A percentile compares a stretch with the other conserved stretches of the same genome.
phyloP scores from a whole-genome alignment of 306 rosid genomes.

The Betula pendula region DNA sequence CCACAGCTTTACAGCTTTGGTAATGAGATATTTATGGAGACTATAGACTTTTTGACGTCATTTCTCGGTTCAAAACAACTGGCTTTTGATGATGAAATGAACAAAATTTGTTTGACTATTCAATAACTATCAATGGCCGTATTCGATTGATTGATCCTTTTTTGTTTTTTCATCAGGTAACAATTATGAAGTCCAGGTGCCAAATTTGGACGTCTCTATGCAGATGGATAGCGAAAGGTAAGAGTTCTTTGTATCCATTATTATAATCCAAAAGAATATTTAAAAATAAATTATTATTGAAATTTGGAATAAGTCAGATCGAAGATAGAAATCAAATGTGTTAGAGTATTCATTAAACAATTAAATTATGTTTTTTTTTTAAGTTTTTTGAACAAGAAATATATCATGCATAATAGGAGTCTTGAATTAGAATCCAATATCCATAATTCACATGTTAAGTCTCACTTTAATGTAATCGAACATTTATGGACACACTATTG shows the following conservation, averaged over 20 bases:
- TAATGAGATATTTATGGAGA: conserved; percentile 16
- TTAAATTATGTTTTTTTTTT: too few relatives aligned
- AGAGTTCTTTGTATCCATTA: conserved; percentile 20
- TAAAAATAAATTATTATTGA: background rate
- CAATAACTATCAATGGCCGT: background rate
- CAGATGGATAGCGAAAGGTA: conserved; percentile 43
- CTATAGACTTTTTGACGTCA: background rate
- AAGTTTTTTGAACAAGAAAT: too few relatives aligned
- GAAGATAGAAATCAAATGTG: too few relatives aligned
- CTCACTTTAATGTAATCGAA: too few relatives aligned
- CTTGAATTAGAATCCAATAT: too few relatives aligned
- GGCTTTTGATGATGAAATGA: background rate
- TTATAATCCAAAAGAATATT: background rate
- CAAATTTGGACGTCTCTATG: conserved; percentile 31
- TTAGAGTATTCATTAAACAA: too few relatives aligned
- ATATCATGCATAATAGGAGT: too few relatives aligned
- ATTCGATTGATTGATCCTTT: background rate
- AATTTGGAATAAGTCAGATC: too few relatives aligned
- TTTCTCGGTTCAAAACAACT: background rate
- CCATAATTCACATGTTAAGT: too few relatives aligned
- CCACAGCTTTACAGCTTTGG: conserved; percentile 38
- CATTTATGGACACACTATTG: too few relatives aligned
- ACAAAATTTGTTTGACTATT: background rate
- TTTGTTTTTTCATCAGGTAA: conserved; percentile 41
- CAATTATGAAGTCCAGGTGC: conserved; percentile 33